phyloP scores from a whole-genome alignment of 257 asterid genomes.

The Misopates orontium region DNA sequence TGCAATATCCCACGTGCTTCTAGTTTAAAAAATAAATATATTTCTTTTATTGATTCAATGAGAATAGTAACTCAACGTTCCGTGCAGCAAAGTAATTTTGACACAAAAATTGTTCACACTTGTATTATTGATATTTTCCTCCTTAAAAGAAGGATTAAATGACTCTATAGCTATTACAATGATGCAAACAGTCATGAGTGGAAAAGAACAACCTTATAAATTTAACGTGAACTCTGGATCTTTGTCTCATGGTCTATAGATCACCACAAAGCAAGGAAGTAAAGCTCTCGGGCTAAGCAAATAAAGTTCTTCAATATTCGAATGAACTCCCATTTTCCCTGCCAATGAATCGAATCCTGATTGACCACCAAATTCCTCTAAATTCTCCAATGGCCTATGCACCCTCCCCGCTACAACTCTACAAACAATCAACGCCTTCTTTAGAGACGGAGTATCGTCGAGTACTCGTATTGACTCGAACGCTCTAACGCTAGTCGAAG shows the following conservation, averaged over 20 bases:
- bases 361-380: constrained; percentile 64
- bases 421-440: constrained; percentile 78
- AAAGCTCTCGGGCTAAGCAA: constrained; percentile 82
- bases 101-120: too few species aligned
- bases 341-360: constrained; percentile 91
- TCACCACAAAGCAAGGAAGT: constrained; percentile 90
- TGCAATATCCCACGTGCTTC: too few species aligned
- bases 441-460: constrained; percentile 22
- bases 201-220: constrained; percentile 2
- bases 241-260: constrained; percentile 45
- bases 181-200: constrained; percentile 7
- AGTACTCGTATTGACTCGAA: constrained; percentile 49
- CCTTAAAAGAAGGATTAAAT: not conserved
- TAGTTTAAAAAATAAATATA: too few species aligned
- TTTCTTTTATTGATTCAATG: too few species aligned
- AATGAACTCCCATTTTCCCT: constrained; percentile 70
- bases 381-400: constrained; percentile 77
- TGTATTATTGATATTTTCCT: not conserved
- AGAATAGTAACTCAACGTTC: too few species aligned
- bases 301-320: constrained; percentile 83
- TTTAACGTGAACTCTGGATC: not conserved
- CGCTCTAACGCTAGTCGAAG: constrained; percentile 82
- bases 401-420: constrained; percentile 96
- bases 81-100: too few species aligned
- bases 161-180: not conserved